Conservation (phyloP, 1,284 basidiomycete genomes). For the Earliella scabrosa region DNA sequence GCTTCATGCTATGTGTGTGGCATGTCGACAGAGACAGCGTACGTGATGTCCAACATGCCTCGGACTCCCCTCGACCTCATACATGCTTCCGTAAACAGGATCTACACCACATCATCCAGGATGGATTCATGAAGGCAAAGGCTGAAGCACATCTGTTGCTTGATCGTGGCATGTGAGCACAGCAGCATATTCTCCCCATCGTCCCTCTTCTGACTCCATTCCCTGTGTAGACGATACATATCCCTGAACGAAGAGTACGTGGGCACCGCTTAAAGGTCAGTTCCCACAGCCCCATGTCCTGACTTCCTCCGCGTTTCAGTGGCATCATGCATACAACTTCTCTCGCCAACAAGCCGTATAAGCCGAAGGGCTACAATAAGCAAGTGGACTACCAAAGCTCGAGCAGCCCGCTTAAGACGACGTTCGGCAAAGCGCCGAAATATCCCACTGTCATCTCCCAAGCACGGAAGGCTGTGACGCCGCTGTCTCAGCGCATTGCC, state of each 20-base stretch:
- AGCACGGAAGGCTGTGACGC: slow-evolving; percentile 16
- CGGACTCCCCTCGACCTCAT: not conserved
- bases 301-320: slow-evolving; percentile 5
- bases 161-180: slow-evolving; percentile 21
- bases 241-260: slow-evolving; percentile 29
- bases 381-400: not conserved
- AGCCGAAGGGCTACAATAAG: slow-evolving; percentile 21
- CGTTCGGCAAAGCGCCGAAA: slow-evolving; percentile 24
- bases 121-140: slow-evolving; percentile 20
- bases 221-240: slow-evolving; percentile 19
- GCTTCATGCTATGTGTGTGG: slow-evolving; percentile 25
- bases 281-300: slow-evolving; percentile 9
- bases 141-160: slow-evolving; percentile 13
- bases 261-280: slow-evolving; percentile 22
- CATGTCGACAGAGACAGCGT: slow-evolving; percentile 22
- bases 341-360: slow-evolving; percentile 22
- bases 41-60: not conserved
- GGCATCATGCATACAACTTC: slow-evolving; percentile 24
- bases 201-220: not conserved
- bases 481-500: slow-evolving; percentile 18
- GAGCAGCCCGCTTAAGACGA: slow-evolving; percentile 8
- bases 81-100: slow-evolving; percentile 8
- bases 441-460: slow-evolving; percentile 19
- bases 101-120: slow-evolving; percentile 17
- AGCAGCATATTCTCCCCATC: no score